Percentiles rank a stretch among this genome's conserved stretches.
Conservation (phyloP, 805 yeast genomes). For the Barnettozyma populi region DNA sequence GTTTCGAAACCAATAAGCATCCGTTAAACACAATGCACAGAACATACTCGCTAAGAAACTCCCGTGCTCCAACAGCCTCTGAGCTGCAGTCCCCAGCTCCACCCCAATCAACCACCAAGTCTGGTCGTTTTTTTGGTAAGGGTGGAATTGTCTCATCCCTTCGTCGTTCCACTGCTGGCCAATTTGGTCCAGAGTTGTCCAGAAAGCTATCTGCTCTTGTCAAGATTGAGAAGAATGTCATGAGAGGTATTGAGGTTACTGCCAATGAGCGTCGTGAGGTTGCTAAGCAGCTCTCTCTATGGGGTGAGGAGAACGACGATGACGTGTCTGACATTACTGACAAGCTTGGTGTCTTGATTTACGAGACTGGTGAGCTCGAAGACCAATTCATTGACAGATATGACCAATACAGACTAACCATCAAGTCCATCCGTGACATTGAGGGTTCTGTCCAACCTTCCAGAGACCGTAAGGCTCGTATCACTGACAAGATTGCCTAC, state of each 20-base stretch:
- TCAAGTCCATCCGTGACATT: slow-evolving; percentile 91
- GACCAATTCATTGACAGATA: slow-evolving; percentile 97
- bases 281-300: slow-evolving; percentile 91
- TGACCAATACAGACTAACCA: slow-evolving; percentile 94
- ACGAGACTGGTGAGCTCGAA: slow-evolving; percentile 96
- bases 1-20: not conserved
- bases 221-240: slow-evolving; percentile 93
- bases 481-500: slow-evolving; percentile 96
- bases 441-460: slow-evolving; percentile 98
- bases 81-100: slow-evolving; percentile 78
- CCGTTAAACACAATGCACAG: slow-evolving; percentile 55
- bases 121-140: slow-evolving; percentile 65
- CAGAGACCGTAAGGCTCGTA: slow-evolving; percentile 95
- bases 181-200: slow-evolving; percentile 90
- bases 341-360: slow-evolving; percentile 91
- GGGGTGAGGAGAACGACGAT: slow-evolving; percentile 99
- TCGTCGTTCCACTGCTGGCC: slow-evolving; percentile 84
- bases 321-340: slow-evolving; percentile 96
- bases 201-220: slow-evolving; percentile 87
- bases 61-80: slow-evolving; percentile 79
- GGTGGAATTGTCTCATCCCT: slow-evolving; percentile 62
- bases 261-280: slow-evolving; percentile 93
- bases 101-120: slow-evolving; percentile 68
- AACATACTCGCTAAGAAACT: slow-evolving; percentile 75
- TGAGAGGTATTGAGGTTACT: slow-evolving; percentile 89